Evolutionary conservation across 208 protist species (phyloP).

Genomic region (Acanthamoeba culbertsoni): DNA sequence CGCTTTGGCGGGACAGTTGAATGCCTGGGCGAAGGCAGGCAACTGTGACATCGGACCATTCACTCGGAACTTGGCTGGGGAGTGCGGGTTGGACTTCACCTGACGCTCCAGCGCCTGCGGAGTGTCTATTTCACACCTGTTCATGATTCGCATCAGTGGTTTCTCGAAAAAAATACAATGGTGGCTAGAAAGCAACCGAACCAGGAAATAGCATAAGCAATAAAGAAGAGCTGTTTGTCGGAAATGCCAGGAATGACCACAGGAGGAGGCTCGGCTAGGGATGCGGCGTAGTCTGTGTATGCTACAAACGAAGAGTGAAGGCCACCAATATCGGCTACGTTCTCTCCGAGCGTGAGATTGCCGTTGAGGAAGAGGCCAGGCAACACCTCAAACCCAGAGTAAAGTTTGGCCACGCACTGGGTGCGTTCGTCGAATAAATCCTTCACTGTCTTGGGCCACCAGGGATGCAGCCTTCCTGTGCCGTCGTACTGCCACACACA

Average conservation of each 20-base stretch:
- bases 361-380: neutral
- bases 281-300: neutral
- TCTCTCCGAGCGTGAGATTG: slow-evolving; percentile 12
- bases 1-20: neutral
- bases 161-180: neutral
- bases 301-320: neutral
- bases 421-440: neutral
- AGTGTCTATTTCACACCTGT: neutral
- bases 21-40: neutral
- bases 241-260: neutral
- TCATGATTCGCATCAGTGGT: neutral
- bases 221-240: neutral
- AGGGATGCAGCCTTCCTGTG: neutral
- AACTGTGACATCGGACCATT: neutral
- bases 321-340: slow-evolving; percentile 34
- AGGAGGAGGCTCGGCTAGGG: neutral
- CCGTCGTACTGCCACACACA: neutral
- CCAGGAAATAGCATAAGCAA: neutral
- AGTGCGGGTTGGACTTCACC: neutral
- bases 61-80: neutral
- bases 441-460: neutral
- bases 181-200: neutral
- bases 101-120: neutral
- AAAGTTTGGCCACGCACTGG: neutral
- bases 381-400: neutral